These are phyloP conservation scores for Salvia splendens DNA, from an alignment of 257 asterid genomes.

Conservation along the genomic window DNA sequence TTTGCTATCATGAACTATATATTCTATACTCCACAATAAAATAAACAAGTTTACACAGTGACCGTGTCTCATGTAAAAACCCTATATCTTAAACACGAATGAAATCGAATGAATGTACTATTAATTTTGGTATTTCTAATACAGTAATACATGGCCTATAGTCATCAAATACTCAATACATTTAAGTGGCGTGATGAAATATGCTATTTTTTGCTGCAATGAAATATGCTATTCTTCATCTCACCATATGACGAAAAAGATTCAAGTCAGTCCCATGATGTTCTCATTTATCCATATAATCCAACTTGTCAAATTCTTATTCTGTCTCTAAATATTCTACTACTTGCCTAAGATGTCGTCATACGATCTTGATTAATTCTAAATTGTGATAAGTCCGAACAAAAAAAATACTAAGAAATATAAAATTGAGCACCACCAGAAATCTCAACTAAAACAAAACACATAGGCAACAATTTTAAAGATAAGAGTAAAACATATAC, in stretches of 20 bases:
- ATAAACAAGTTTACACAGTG: too few species aligned
- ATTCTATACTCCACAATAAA: too few species aligned
- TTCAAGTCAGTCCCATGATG: slow-evolving; percentile 24
- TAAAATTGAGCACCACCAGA: too few species aligned
- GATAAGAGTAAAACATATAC: too few species aligned
- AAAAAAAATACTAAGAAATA: background rate
- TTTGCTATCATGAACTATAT: too few species aligned
- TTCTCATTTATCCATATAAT: slow-evolving; percentile 31
- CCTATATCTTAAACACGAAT: too few species aligned
- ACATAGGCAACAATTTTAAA: too few species aligned
- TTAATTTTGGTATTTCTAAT: too few species aligned
- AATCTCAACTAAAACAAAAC: too few species aligned
- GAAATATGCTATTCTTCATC: slow-evolving; percentile 24
- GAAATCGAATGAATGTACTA: too few species aligned
- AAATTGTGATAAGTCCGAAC: background rate
- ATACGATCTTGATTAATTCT: background rate
- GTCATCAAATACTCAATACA: background rate
- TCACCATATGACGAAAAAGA: slow-evolving; percentile 20
- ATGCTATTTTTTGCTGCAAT: slow-evolving; percentile 21
- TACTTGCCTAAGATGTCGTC: background rate
- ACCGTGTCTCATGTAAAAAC: too few species aligned
- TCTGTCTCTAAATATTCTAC: slow-evolving; percentile 27
- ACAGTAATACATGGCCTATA: background rate
- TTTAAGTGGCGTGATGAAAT: background rate
- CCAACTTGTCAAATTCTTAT: slow-evolving; percentile 37